Evolutionary conservation across 306 rosid species (phyloP).

Genomic region (Lotus japonicus): DNA sequence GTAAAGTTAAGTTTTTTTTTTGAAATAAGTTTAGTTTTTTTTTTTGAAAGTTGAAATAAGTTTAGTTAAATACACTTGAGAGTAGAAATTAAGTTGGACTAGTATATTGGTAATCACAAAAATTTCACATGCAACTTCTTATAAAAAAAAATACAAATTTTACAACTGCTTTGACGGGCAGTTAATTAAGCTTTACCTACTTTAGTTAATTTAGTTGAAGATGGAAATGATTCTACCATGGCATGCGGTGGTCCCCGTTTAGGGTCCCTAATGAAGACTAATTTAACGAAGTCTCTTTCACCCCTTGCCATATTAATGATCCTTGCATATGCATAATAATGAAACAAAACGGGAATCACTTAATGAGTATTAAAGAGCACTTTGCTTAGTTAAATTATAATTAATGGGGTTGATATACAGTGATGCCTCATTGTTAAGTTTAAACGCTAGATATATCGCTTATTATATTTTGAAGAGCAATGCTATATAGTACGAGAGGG

Average conservation of each 20-base stretch:
- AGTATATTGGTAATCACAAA: background rate
- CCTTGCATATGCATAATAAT: background rate
- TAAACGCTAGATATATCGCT: too few species aligned
- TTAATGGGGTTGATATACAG: background rate
- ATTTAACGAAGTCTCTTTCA: background rate
- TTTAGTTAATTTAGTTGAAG: constrained; percentile 7
- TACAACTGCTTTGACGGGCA: constrained; percentile 12
- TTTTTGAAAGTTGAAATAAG: too few species aligned
- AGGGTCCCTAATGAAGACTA: background rate
- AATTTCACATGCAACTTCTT: too few species aligned
- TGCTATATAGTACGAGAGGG: too few species aligned
- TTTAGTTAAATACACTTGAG: too few species aligned
- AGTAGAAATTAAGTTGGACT: too few species aligned
- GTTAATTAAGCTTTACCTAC: constrained; percentile 35
- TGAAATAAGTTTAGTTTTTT: too few species aligned
- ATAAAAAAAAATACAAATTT: too few species aligned
- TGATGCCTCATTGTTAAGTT: too few species aligned
- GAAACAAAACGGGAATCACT: background rate
- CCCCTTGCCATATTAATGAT: background rate
- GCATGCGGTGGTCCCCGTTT: constrained; percentile 15
- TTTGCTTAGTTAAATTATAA: background rate
- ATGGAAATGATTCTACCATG: background rate
- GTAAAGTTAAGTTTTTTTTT: too few species aligned
- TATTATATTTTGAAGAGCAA: too few species aligned
- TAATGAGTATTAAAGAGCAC: background rate